Base-by-base conservation (phyloP, 257 asterid species). In the Nicotiana knightiana region DNA sequence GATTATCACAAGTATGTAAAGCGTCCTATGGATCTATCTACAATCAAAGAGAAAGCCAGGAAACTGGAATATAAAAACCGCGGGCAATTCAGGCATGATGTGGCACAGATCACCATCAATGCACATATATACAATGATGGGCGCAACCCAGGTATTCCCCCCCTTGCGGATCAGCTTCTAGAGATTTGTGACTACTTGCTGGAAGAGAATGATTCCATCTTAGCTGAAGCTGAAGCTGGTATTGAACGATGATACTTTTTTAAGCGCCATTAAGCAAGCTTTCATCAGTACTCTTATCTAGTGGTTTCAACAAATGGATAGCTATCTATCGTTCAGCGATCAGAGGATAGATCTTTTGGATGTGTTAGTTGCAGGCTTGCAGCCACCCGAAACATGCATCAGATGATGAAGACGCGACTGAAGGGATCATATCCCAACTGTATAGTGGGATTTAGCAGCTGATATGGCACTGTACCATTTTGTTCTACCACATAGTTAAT, bases 131-230 rank as follows among this genome's bases (percentile, higher is more conserved):
- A 96, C 86, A 94, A 94, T 54, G 97, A 92, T 77, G 68, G 90
- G 66, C 91, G 98, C 48, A 90, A 96, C 84, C 99, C 99, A 83
- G 91, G 92, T 78, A 96, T 96, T 85, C 99, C 99, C 83, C 99
- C 99, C 58, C 94, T 94, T 39, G 99, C 99, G 0, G 99, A 96
- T 88, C 96, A 93, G 85, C 99, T 96, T 84, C 88, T 96, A 71
- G 98, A 94, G 90, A 91, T 92, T 53, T 96, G 99, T 79, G 99
- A 94, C 87, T 90, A 81, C 86, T 85, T 96, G 85, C 85, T 96
- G 82, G 90, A 88, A 2, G 89, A 89, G 70, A 83, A 93, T 48
- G 88, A 86, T n/a, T 51, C 81, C 65, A 87, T 59, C 13, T 86
- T 96, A 86, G 67, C 85, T 9, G 98, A 96, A 83, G 98, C 98